Base-by-base conservation (phyloP, 2,329 filamentous ascomycete species). In the Myriosclerotinia curreyana region DNA sequence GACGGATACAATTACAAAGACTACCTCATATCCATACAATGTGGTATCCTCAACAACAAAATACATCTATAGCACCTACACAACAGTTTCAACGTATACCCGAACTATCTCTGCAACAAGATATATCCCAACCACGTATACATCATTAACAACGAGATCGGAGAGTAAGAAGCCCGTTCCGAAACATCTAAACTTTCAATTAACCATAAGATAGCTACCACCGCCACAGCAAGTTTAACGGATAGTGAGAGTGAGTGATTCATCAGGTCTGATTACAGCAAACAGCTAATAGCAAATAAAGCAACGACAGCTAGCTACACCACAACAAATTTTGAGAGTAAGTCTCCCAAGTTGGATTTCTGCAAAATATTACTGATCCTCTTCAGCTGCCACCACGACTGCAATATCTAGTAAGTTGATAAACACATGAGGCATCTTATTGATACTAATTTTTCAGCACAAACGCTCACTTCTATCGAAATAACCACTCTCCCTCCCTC, bases 111-210 rank as follows among this genome's bases (percentile, higher is more conserved):
- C 52, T n/a, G 20, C 49, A n/a, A 66, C 60, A 6, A 34, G 54
- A 31, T 65, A 58, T 42, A 59, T 44, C 17, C 48, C 52, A n/a
- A 66, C 40, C 17, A 66, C 53, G 2, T 59, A 31, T 53, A 44
- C 22, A 25, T 58, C 31, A 12, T 25, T 63, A 20, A 56, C 48
- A n/a, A 67, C 64, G 14, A 49, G 40, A 20, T 61, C 64, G n/a
- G 51, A 58, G 12, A 59, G 60, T 63, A 34, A 58, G 46, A 55
- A 31, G 8, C 8, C 9, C 44, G 44, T 40, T 8, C 31, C 11
- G 28, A 12, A 25, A 8, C n/a, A 22, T 12, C 1, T 46, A 56
- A 12, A n/a, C 54, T 31, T 14, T 31, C 15, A n/a, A 22, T 42
- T 34, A 17, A 46, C 14, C 42, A 1, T 20, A 6, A 20, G 17